Percentiles rank a stretch among this genome's conserved stretches.
Evolutionary conservation across 768 basidiomycete species (phyloP).

Genomic region (Crucibulum laeve): DNA sequence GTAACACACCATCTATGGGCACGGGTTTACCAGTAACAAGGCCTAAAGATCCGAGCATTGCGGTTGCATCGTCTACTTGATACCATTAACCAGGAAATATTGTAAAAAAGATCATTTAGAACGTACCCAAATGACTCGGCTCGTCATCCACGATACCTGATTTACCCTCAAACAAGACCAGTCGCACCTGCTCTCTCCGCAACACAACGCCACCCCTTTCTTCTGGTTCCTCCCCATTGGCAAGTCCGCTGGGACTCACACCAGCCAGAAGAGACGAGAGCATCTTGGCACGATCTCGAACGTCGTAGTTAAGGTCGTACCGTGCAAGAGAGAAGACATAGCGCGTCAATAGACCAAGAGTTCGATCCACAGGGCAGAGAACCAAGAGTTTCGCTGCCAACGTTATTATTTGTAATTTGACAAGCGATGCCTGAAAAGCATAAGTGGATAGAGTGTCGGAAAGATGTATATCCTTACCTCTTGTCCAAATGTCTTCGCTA

Average conservation of each 20-base stretch:
- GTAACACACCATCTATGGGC: conserved; percentile 48
- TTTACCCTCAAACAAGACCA: conserved; percentile 81
- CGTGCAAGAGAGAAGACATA: conserved; percentile 83
- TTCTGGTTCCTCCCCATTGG: conserved; percentile 34
- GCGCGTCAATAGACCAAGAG: conserved; percentile 49
- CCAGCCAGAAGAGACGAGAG: conserved; percentile 66
- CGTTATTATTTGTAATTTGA: conserved; percentile 82
- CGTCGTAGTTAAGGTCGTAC: conserved; percentile 87
- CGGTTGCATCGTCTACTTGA: conserved; percentile 28
- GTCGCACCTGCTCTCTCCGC: conserved; percentile 73
- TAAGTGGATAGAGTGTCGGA: not conserved
- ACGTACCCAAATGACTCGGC: conserved; percentile 24
- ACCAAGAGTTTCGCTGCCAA: conserved; percentile 84
- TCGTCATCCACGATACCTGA: conserved; percentile 38
- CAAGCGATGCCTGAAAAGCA: conserved; percentile 43
- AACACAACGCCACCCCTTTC: conserved; percentile 71
- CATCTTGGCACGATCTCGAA: conserved; percentile 87
- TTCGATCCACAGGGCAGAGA: conserved; percentile 50
- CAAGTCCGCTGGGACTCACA: conserved; percentile 23
- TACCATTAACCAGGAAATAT: conserved; percentile 6
- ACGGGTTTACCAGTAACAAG: conserved; percentile 55
- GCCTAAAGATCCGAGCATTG: conserved; percentile 63
- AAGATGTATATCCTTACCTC: conserved; percentile 48
- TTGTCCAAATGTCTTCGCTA: conserved; percentile 62
- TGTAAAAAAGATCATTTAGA: not conserved